Conservation (phyloP, 495 filamentous ascomycete genomes). For the Penicillium steckii region DNA sequence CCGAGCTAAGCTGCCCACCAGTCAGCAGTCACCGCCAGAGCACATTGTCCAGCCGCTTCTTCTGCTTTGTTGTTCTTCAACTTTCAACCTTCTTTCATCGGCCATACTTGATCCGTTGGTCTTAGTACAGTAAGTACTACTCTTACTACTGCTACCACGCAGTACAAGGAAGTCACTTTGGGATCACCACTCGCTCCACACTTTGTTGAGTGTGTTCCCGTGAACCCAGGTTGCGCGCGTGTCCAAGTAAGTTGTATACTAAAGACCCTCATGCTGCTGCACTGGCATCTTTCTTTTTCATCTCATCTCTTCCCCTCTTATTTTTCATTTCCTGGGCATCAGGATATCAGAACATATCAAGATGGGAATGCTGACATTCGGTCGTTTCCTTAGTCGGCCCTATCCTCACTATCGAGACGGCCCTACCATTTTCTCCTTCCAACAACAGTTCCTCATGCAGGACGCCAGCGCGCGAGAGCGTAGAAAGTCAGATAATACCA, state of each 20-base stretch:
- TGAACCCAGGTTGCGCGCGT: neutral
- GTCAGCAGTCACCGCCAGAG: neutral
- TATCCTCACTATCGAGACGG: conserved; percentile 38
- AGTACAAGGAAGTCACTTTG: no score
- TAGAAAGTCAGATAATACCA: conserved; percentile 25
- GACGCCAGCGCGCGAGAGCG: conserved; percentile 24
- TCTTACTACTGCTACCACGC: no score
- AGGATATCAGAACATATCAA: conserved; percentile 4
- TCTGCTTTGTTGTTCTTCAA: neutral
- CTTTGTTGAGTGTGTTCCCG: neutral
- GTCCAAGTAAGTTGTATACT: no score
- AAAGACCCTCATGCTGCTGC: no score
- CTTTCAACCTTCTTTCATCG: neutral
- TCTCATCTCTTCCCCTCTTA: neutral
- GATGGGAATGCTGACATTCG: conserved; percentile 47
- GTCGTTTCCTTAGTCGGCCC: conserved; percentile 43
- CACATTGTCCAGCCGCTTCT: neutral
- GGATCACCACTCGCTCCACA: neutral
- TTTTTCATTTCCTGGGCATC: neutral
- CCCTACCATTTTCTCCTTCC: conserved; percentile 43
- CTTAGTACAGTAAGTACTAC: no score
- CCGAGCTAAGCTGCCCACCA: neutral
- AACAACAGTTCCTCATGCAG: conserved; percentile 46
- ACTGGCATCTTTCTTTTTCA: neutral
- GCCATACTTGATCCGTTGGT: no score